Evolutionary conservation across 2,329 filamentous ascomycete genomes (phyloP).

Genomic region (Dendrostoma leiphaemia): DNA sequence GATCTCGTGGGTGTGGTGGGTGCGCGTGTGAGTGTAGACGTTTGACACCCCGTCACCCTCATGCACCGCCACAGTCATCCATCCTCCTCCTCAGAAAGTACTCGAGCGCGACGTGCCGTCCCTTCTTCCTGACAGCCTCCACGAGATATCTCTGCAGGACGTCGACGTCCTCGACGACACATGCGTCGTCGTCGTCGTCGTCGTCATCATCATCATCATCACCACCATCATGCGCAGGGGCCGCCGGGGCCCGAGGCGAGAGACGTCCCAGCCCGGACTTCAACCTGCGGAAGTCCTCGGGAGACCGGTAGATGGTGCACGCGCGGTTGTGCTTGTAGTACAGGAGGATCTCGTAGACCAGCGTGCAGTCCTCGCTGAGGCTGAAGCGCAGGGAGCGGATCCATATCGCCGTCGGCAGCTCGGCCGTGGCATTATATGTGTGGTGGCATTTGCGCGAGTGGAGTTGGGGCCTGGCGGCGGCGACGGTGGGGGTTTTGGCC

Average conservation of each 20-base stretch:
- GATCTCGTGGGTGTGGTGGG: too few relatives aligned
- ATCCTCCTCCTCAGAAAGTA: conserved; percentile 29
- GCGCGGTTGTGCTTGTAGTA: conserved; percentile 31
- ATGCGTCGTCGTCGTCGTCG: too few relatives aligned
- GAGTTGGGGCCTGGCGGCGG: conserved; percentile 25
- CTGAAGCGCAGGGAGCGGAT: conserved; percentile 19
- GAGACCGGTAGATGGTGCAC: conserved; percentile 28
- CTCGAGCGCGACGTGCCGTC: conserved; percentile 21
- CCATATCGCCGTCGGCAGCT: conserved; percentile 24
- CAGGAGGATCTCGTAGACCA: conserved; percentile 26
- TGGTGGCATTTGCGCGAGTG: conserved; percentile 31
- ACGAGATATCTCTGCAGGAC: conserved; percentile 21
- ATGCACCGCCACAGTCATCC: conserved; percentile 24
- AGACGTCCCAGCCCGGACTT: conserved; percentile 8
- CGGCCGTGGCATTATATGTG: conserved; percentile 27
- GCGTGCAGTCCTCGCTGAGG: conserved; percentile 11
- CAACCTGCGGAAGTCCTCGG: conserved; percentile 27
- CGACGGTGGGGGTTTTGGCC: background rate
- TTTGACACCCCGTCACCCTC: background rate
- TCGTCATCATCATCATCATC: too few relatives aligned
- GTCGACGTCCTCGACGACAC: conserved; percentile 14
- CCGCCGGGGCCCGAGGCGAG: background rate
- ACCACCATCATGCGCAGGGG: background rate
- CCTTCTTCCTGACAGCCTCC: conserved; percentile 19
- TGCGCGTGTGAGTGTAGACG: too few relatives aligned